Base-by-base conservation (phyloP, 2,329 filamentous ascomycete genomes). In the Emmonsiellopsis sp. region DNA sequence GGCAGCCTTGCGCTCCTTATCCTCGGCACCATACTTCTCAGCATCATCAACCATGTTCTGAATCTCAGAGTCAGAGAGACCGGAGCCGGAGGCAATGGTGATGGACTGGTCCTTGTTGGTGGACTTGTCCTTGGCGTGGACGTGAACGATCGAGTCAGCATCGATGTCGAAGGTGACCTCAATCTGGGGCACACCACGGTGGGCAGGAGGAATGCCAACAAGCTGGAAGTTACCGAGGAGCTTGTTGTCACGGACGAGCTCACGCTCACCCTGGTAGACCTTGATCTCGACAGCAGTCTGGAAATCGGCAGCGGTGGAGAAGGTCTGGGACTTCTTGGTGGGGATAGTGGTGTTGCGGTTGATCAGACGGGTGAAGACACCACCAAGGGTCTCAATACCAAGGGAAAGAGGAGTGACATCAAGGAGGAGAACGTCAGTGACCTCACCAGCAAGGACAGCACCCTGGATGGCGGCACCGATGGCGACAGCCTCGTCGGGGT, bases 31-130 rank as follows among this genome's bases (percentile, higher is more conserved):
- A 71, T 94, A 97, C 77, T 90, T 92, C 85, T 97, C 92, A 52
- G 93, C 94, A 71, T 97, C 93, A 71, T 92, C 81, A 69, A 98
- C 91, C 93, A 98, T 97, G 77, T 83, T 85, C 79, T 96, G 83
- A 62, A 98, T 98, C 80, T 98, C 92, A 53, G 80, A 74, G 58
- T 98, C 91, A 47, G 89, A 95, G 55, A 97, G 87, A 83, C 93
- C 92, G 60, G 92, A 97, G 73, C 92, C 93, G 56, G 91, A 96
- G 53, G 92, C 91, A 72, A 98, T 95, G 71, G 92, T 97, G 77
- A 98, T 97, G 58, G 91, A 96, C 81, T 98, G 92, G 71, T 97
- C 92, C 85, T 96, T 97, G 85, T 89, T 88, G 77, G 91, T 97
- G 64, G 90, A 92, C 86, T 97, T 96, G 79, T 97, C 92, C 82